Evolutionary conservation across 441 rosid genomes (phyloP), one percentile per base, ranked within the genome.

Genomic region (Erodium texanum): DNA sequence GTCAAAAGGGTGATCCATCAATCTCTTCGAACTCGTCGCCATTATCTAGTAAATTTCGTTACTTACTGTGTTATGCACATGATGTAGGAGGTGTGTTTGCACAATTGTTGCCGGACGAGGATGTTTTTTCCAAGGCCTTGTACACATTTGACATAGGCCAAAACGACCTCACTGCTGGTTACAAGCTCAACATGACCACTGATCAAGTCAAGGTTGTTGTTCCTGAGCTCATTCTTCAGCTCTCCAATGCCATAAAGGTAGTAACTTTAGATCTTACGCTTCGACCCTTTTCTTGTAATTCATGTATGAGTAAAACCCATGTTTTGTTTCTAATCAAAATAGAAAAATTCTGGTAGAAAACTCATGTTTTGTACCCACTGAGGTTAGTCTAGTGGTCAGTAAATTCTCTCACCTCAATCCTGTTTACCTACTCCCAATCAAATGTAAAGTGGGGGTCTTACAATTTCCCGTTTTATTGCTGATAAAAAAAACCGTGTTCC

Each of bases 111-210:
- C 95, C 98, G 0, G 70, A 34, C 68, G 78, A 73, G 65, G 83
- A 85, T 6, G 80, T 69, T 45, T 88, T 92, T 76, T 70, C 85
- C 7, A 58, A 23, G 43, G 96, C 90, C 7, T 72, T 90, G 70
- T 88, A 88, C 78, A 85, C 90, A 6, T 82, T 89, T 43, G 96
- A 90, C 73, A 85, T 86, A 2, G 96, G 93, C 64, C 98, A 89
- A 24, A 92, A 88, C 41, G 95, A 92, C 80, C 92, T 92, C 68
- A 77, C 82, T 0, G 65, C 92, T 65, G 87, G 88, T 12, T 82
- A 83, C 66, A 82, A 81, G 70, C 84, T 78, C 62, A 86, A 87
- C 72, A 66, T 86, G 84, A 81, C 90, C 3, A 70, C 18, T 0
- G 86, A 82, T 2, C 83, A 87, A 79, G 88, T 87, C n/a, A 81